Conservation (phyloP, 192 early-diverging fungal species). For the Funneliformis geosporum region DNA sequence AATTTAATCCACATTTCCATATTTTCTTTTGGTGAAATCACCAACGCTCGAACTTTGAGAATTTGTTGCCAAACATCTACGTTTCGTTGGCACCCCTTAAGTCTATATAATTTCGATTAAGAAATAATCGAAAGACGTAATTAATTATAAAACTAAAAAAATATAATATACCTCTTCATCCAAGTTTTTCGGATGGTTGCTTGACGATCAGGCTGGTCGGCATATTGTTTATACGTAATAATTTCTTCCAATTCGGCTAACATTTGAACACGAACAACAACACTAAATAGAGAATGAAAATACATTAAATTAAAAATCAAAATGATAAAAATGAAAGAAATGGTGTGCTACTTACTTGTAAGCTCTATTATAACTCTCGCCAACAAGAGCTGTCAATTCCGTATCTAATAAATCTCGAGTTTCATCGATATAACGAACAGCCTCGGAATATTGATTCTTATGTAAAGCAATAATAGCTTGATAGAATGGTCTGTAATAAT, state of each 20-base stretch:
- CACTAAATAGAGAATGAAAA: slow-evolving; percentile 5
- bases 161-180: slow-evolving; percentile 54
- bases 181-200: slow-evolving; percentile 81
- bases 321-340: neutral
- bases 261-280: slow-evolving; percentile 94
- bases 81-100: slow-evolving; percentile 87
- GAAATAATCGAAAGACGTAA: no score
- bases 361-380: slow-evolving; percentile 93
- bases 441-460: slow-evolving; percentile 73
- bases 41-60: slow-evolving; percentile 83
- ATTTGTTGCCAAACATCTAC: slow-evolving; percentile 96
- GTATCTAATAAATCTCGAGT: slow-evolving; percentile 83
- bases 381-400: slow-evolving; percentile 81
- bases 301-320: slow-evolving; percentile 21
- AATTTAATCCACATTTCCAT: slow-evolving; percentile 97
- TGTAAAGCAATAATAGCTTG: slow-evolving; percentile 83
- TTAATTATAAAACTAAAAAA: neutral
- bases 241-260: slow-evolving; percentile 97
- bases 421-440: slow-evolving; percentile 72
- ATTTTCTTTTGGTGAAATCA: slow-evolving; percentile 87
- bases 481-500: slow-evolving; percentile 84
- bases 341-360: slow-evolving; percentile 59
- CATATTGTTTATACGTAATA: slow-evolving; percentile 81
- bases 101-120: slow-evolving; percentile 45
- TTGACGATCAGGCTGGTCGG: slow-evolving; percentile 77